Evolutionary conservation across 2,329 filamentous ascomycete genomes (phyloP).

Genomic region (Cladosporium sp.): DNA sequence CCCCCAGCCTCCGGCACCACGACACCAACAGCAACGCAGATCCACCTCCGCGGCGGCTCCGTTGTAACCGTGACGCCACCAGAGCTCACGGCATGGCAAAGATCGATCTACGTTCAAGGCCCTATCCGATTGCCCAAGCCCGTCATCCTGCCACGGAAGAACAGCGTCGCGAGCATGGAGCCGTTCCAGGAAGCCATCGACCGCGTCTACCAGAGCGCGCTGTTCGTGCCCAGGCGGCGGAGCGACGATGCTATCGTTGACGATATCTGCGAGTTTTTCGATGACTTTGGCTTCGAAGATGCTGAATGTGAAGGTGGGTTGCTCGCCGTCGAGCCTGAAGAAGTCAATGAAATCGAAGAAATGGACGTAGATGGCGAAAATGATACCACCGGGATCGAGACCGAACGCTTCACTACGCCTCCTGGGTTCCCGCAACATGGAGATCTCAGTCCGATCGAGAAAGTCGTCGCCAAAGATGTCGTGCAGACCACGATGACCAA

Average conservation of each 20-base stretch:
- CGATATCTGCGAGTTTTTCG: constrained; percentile 38
- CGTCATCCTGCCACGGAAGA: constrained; percentile 30
- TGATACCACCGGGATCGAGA: constrained; percentile 6
- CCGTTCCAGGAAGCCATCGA: constrained; percentile 32
- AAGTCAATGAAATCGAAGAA: constrained; percentile 7
- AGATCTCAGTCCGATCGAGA: constrained; percentile 19
- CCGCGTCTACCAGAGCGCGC: constrained; percentile 24
- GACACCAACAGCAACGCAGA: constrained; percentile 23
- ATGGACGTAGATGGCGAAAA: constrained; percentile 16
- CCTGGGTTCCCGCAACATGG: constrained; percentile 14
- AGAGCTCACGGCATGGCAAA: constrained; percentile 30
- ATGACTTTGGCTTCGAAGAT: constrained; percentile 32
- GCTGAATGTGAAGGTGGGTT: constrained; percentile 21
- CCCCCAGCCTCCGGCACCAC: constrained; percentile 17
- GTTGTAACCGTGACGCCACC: constrained; percentile 30
- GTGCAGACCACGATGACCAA: constrained; percentile 10
- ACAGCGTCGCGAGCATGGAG: constrained; percentile 36
- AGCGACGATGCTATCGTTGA: constrained; percentile 34
- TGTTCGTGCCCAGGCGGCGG: constrained; percentile 23
- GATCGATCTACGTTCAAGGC: constrained; percentile 36
- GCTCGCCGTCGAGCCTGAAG: constrained; percentile 8
- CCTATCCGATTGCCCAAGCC: constrained; percentile 36
- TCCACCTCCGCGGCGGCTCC: constrained; percentile 29
- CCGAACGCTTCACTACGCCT: constrained; percentile 23
- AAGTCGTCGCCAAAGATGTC: constrained; percentile 22